These are phyloP conservation scores for Pseudonectria foliicola DNA, from an alignment of 2,329 filamentous ascomycete genomes.

Conservation along the genomic window DNA sequence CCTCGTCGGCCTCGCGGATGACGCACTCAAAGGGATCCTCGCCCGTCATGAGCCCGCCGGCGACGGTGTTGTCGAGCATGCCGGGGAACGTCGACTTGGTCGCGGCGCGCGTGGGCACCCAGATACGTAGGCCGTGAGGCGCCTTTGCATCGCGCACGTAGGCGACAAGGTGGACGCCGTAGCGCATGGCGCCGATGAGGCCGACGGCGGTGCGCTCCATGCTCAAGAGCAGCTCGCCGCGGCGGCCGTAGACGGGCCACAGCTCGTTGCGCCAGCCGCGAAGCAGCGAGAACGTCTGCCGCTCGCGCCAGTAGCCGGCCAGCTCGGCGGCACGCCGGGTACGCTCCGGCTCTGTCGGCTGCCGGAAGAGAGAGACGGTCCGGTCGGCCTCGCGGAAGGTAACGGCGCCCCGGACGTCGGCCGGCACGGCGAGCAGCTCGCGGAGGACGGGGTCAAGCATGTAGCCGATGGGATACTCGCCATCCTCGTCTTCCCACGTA, in stretches of 20 bases:
- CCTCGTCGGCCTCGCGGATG: conserved; percentile 80
- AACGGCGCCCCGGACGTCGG: conserved; percentile 49
- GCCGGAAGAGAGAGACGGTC: conserved; percentile 57
- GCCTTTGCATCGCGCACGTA: conserved; percentile 45
- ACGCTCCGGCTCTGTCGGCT: conserved; percentile 54
- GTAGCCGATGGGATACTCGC: conserved; percentile 58
- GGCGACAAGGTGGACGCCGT: conserved; percentile 75
- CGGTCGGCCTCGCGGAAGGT: conserved; percentile 50
- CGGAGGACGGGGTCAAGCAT: conserved; percentile 45
- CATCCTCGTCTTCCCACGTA: conserved; percentile 54
- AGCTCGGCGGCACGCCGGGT: conserved; percentile 50
- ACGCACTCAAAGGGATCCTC: conserved; percentile 77
- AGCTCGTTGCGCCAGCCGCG: conserved; percentile 73
- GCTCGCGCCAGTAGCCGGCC: conserved; percentile 59
- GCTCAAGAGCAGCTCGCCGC: conserved; percentile 58
- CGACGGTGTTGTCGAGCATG: conserved; percentile 95
- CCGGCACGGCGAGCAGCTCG: conserved; percentile 41
- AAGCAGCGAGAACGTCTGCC: conserved; percentile 66
- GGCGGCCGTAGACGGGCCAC: conserved; percentile 68
- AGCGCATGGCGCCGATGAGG: conserved; percentile 68
- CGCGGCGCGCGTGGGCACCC: conserved; percentile 71
- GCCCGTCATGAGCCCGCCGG: conserved; percentile 67
- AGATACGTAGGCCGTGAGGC: conserved; percentile 61
- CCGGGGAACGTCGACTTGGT: conserved; percentile 81
- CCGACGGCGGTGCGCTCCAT: conserved; percentile 71